Evolutionary conservation across 352 stramenopile species (phyloP).

Genomic region (Pythium biforme): DNA sequence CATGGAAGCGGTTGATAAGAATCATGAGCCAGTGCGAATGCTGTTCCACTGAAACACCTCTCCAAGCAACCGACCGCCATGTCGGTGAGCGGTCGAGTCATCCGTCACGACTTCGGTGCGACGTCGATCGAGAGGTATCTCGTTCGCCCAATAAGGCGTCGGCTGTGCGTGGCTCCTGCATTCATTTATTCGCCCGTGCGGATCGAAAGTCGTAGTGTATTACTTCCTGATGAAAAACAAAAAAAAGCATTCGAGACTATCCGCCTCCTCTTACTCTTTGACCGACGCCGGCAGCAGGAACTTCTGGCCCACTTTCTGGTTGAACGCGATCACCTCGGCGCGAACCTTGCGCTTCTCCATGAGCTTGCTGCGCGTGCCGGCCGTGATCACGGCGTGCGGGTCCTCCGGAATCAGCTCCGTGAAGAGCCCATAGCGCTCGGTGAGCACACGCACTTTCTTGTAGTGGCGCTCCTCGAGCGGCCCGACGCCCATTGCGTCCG

Average conservation of each 20-base stretch:
- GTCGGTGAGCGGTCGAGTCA: not conserved
- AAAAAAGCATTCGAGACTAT: not conserved
- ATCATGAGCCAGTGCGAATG: not conserved
- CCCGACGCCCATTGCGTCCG: slow-evolving; percentile 44
- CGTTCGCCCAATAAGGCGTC: too few species aligned
- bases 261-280: slow-evolving; percentile 19
- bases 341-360: slow-evolving; percentile 80
- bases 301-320: slow-evolving; percentile 69
- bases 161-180: too few species aligned
- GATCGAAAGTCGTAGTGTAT: too few species aligned
- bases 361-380: slow-evolving; percentile 62
- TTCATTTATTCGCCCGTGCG: too few species aligned
- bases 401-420: slow-evolving; percentile 78
- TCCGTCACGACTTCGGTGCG: too few species aligned
- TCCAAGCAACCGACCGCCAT: not conserved
- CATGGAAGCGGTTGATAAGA: not conserved
- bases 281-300: slow-evolving; percentile 56
- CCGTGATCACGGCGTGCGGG: slow-evolving; percentile 63
- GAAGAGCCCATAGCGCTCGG: slow-evolving; percentile 67
- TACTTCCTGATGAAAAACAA: not conserved
- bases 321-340: slow-evolving; percentile 66
- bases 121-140: too few species aligned
- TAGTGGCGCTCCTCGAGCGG: slow-evolving; percentile 59
- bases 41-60: not conserved
- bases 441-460: slow-evolving; percentile 69